Evolutionary conservation across 768 basidiomycete genomes (phyloP), one percentile per base, ranked within the genome.

Genomic region (Rhodotorula paludigena): DNA sequence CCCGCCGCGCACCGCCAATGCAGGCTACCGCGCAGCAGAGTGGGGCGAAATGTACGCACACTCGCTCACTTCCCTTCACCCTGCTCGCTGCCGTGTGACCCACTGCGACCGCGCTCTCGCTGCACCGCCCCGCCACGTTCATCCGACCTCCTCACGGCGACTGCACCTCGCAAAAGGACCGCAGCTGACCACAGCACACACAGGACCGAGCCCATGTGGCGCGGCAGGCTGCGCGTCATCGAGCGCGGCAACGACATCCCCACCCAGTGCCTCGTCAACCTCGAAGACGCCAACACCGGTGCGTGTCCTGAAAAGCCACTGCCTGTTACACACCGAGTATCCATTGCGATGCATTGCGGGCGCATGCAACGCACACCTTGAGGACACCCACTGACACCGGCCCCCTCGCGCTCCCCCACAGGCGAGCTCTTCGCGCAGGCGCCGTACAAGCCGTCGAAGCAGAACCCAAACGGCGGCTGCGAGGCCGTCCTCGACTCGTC

Each of bases 171-270:
- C 42, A 35, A 35, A 62, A 3, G 25, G 23, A 35, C 25, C 21
- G 23, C 1, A 18, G 18, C 44, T 45, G 5, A 5, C 8, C 3
- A 11, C 0, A 25, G 15, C n/a, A 3, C 25, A 2, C 21, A 9
- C 61, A 64, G 69, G 52, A 49, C 60, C 30, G 65, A 73, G 51
- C 68, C 74, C 48, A 67, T 76, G 52, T 76, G 76, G 76, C 71
- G 67, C 45, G 76, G 76, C 6, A 42, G 66, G 2, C 47, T 74
- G 4, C 48, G 66, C 1, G 71, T 75, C 9, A 65, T 75, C 41
- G 74, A 75, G 53, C 45, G 60, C 47, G 73, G 69, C 8, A 35
- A 53, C 21, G 74, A 71, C 14, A 14, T 41, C 1, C 64, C 70
- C 20, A 67, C 67, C 2, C 44, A 57, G 47, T 68, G 66, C 47